Evolutionary conservation across 371 early-diverging fungal species (phyloP).

Genomic region (Lichtheimia hyalospora): DNA sequence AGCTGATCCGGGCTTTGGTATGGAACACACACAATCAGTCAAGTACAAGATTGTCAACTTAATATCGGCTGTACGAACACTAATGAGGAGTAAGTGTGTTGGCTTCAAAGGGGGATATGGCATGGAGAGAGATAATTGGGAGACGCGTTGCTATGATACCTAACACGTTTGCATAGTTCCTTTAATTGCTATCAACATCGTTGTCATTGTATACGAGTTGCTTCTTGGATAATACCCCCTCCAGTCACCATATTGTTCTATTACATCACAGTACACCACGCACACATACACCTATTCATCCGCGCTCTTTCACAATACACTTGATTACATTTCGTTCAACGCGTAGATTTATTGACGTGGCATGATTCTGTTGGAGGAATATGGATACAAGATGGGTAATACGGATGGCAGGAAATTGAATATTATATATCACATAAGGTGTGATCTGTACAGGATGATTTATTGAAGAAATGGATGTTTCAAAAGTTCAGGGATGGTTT

Average conservation of each 20-base stretch:
- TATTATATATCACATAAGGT: neutral
- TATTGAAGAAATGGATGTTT: slow-evolving; percentile 10
- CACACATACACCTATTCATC: neutral
- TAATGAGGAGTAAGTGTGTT: slow-evolving; percentile 79
- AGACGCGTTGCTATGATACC: neutral
- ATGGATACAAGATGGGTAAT: too few relatives aligned
- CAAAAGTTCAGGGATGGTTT: slow-evolving; percentile 11
- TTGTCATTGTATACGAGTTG: slow-evolving; percentile 86
- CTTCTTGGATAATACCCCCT: slow-evolving; percentile 65
- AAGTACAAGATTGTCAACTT: slow-evolving; percentile 84
- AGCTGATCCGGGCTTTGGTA: slow-evolving; percentile 64
- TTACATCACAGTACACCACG: neutral
- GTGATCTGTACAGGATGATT: neutral
- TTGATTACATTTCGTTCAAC: neutral
- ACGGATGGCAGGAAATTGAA: neutral
- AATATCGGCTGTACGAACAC: slow-evolving; percentile 89
- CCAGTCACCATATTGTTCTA: neutral
- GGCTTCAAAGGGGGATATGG: neutral
- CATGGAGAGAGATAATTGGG: neutral
- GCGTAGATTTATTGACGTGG: too few relatives aligned
- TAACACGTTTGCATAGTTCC: slow-evolving; percentile 62
- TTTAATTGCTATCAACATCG: slow-evolving; percentile 76
- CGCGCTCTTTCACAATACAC: neutral
- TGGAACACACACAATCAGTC: slow-evolving; percentile 64
- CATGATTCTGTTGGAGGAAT: too few relatives aligned